These are phyloP conservation scores for Lichtheimia ornata DNA, from an alignment of 371 early-diverging fungal species.

Conservation along the genomic window DNA sequence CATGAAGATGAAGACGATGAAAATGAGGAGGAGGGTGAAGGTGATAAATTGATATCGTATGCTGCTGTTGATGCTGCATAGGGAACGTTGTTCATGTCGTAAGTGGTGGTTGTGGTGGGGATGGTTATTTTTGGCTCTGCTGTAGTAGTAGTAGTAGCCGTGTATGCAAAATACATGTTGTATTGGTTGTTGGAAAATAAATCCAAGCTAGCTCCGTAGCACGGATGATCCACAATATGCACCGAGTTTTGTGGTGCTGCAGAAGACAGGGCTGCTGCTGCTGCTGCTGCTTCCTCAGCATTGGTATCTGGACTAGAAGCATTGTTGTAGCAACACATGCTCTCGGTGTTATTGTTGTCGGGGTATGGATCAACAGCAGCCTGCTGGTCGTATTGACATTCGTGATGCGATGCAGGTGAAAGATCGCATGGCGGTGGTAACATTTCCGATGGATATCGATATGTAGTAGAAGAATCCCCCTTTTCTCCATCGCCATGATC, in stretches of 20 bases:
- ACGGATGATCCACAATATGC: constrained; percentile 3
- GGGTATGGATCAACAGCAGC: too few species aligned
- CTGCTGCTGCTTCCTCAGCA: constrained; percentile 5
- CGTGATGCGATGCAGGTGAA: too few species aligned
- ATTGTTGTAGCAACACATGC: constrained; percentile 4
- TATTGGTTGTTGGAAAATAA: not conserved
- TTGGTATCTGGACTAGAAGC: not conserved
- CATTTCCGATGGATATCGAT: too few species aligned
- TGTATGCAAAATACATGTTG: constrained; percentile 1
- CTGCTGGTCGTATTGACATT: too few species aligned
- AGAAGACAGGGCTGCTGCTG: constrained; percentile 5
- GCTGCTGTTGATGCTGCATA: constrained; percentile 12
- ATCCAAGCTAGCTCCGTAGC: not conserved
- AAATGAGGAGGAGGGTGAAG: constrained; percentile 34
- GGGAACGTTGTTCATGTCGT: too few species aligned
- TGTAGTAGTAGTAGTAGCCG: not conserved
- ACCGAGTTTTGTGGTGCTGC: constrained; percentile 8
- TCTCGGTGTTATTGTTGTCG: not conserved
- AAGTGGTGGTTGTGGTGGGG: too few species aligned
- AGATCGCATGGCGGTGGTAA: too few species aligned
- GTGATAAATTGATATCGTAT: constrained; percentile 3
- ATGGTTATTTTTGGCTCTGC: too few species aligned
- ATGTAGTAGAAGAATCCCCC: too few species aligned
- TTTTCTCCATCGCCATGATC: too few species aligned
- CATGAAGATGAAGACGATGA: constrained; percentile 33